These are phyloP conservation scores for Chlamydomonas reinhardtii DNA, from an alignment of 163 green algal species.

Conservation along the genomic window DNA sequence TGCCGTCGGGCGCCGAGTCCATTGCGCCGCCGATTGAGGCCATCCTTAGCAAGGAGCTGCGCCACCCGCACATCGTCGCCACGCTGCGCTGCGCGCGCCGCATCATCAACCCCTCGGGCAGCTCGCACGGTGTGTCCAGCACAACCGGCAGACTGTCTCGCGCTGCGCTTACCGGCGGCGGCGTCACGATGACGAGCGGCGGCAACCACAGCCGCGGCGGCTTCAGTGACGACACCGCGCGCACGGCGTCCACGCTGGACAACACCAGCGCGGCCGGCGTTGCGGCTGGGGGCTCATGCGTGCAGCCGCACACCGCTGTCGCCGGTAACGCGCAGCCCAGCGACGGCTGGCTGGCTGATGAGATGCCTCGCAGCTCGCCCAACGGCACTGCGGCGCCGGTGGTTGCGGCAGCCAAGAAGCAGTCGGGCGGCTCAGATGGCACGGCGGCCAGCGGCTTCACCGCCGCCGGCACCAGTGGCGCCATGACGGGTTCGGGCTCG, in stretches of 20 bases:
- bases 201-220: background rate
- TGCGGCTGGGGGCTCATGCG: background rate
- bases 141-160: background rate
- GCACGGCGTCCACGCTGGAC: background rate
- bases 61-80: conserved; percentile 66
- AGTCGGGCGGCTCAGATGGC: too few relatives aligned
- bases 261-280: background rate
- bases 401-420: too few relatives aligned
- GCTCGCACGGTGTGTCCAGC: background rate
- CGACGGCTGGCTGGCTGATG: too few relatives aligned
- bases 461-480: too few relatives aligned
- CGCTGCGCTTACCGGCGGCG: background rate
- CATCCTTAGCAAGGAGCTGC: conserved; percentile 57
- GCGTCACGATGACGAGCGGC: background rate
- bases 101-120: background rate
- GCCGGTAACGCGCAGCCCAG: too few relatives aligned
- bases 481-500: too few relatives aligned
- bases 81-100: conserved; percentile 44
- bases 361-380: too few relatives aligned
- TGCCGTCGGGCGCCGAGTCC: conserved; percentile 12
- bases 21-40: conserved; percentile 46
- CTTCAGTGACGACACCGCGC: conserved; percentile 38
- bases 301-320: background rate
- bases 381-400: too few relatives aligned
- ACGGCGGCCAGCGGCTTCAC: too few relatives aligned